Conservation (phyloP, 1,284 basidiomycete genomes). For the Neolentinus lepideus region DNA sequence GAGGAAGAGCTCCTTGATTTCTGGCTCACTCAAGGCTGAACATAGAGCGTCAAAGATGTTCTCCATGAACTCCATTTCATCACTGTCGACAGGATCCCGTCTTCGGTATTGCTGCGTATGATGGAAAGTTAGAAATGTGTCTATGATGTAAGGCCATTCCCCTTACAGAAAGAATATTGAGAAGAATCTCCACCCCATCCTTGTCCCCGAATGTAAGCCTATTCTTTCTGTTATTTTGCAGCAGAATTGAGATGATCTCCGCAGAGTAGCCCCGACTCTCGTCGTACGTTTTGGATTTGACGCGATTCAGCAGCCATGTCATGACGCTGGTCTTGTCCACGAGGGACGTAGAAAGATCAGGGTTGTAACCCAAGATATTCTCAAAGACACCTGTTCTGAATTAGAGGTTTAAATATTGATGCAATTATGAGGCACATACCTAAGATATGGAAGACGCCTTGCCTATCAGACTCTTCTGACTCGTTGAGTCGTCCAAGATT, state of each 20-base stretch:
- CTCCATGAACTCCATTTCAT: slow-evolving; percentile 97
- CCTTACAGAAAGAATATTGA: slow-evolving; percentile 80
- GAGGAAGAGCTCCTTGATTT: slow-evolving; percentile 78
- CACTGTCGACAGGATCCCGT: slow-evolving; percentile 75
- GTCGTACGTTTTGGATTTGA: slow-evolving; percentile 67
- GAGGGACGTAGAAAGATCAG: slow-evolving; percentile 63
- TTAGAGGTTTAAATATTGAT: slow-evolving; percentile 4
- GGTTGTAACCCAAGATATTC: slow-evolving; percentile 84
- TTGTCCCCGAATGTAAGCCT: slow-evolving; percentile 56
- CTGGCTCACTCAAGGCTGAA: slow-evolving; percentile 67
- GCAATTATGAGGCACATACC: slow-evolving; percentile 32
- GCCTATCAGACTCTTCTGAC: slow-evolving; percentile 79
- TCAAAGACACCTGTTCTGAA: slow-evolving; percentile 78
- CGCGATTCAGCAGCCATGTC: slow-evolving; percentile 76
- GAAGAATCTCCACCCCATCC: slow-evolving; percentile 74
- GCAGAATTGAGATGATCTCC: slow-evolving; percentile 83
- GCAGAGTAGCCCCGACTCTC: slow-evolving; percentile 86
- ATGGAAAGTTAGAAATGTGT: slow-evolving; percentile 1
- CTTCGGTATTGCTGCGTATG: slow-evolving; percentile 77
- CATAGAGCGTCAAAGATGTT: slow-evolving; percentile 91
- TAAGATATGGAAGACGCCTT: slow-evolving; percentile 89
- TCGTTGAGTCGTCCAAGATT: slow-evolving; percentile 83
- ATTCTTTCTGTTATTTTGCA: slow-evolving; percentile 69
- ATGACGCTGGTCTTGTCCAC: slow-evolving; percentile 71
- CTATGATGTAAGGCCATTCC: slow-evolving; percentile 2